Conservation (phyloP, 768 basidiomycete species). For the Trametes punicea region DNA sequence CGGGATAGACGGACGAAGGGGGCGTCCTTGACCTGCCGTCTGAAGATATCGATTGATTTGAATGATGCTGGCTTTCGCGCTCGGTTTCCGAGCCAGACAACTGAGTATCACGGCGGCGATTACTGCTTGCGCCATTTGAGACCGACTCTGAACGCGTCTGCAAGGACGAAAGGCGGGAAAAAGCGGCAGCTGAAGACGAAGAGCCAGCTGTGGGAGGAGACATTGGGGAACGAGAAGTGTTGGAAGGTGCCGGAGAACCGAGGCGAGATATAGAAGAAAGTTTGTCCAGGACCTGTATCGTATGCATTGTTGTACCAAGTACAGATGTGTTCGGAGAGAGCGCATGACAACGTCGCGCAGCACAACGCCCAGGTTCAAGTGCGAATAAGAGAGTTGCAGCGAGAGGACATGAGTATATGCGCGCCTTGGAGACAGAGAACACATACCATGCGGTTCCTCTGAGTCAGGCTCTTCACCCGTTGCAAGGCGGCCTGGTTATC, state of each 20-base stretch:
- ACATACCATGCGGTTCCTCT: slow-evolving; percentile 72
- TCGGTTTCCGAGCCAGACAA: slow-evolving; percentile 81
- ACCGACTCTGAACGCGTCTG: slow-evolving; percentile 30
- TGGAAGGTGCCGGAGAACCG: slow-evolving; percentile 51
- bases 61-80: slow-evolving; percentile 49
- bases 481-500: slow-evolving; percentile 59
- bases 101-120: slow-evolving; percentile 27
- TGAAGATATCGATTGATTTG: slow-evolving; percentile 30
- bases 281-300: slow-evolving; percentile 60
- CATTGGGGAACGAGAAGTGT: slow-evolving; percentile 35
- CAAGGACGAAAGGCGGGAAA: slow-evolving; percentile 20
- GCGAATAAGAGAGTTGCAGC: background rate
- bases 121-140: slow-evolving; percentile 26
- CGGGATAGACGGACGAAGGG: slow-evolving; percentile 30
- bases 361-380: background rate
- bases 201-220: slow-evolving; percentile 33
- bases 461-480: slow-evolving; percentile 65
- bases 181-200: slow-evolving; percentile 32
- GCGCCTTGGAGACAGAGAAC: slow-evolving; percentile 5
- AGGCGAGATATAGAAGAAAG: slow-evolving; percentile 56
- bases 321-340: slow-evolving; percentile 17
- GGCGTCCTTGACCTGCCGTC: slow-evolving; percentile 39
- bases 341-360: slow-evolving; percentile 5
- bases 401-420: slow-evolving; percentile 9
- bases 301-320: background rate